Evolutionary conservation across 345 rosid genomes (phyloP), one percentile per base, ranked within the genome.

Genomic region (Gossypium ekmanianum): DNA sequence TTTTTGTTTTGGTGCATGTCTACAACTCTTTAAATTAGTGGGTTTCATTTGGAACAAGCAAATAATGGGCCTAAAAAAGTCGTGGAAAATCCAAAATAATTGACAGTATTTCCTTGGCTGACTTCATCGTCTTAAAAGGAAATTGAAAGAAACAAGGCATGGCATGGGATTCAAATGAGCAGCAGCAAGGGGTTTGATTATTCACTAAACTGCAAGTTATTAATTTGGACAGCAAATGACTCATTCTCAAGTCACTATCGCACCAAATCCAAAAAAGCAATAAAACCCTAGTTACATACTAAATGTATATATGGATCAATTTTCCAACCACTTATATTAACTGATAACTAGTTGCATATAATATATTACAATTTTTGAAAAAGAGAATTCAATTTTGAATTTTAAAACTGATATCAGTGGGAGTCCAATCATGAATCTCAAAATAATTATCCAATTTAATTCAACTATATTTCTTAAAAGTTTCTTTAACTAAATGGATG

Each of bases 231-330:
- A 71, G 51, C 51, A 3, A 39, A 34, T 20, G 51, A 56, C 52
- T 56, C 64, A 41, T 56, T 71, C 74, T 56, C 50, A 4, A 39
- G 74, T 71, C 74, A 55, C 74, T 20, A 18, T 71, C 74, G 41
- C 52, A 13, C 20, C 39, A 54, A 39, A 39, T 55, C 51, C 74
- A 12, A 41, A 47, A 71, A 54, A 16, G 41, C n/a, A 52, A 71
- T n/a, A 9, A 57, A 20, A 34, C 56, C 56, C 56, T 51, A 16
- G 56, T 51, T 51, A 34, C 39, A 34, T 4, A 34, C 39, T 34
- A 34, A 34, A 34, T 34, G 5, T 4, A 34, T 4, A 34, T 4
- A 34, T 51, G 26, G 58, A 51, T 70, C 61, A 52, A 54, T 27
- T 70, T 70, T 69, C 61, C n/a, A 9, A 55, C 39, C 39, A 34